These are phyloP conservation scores for Fusarium caatingaense DNA, from an alignment of 2,329 filamentous ascomycete genomes.

Conservation along the genomic window DNA sequence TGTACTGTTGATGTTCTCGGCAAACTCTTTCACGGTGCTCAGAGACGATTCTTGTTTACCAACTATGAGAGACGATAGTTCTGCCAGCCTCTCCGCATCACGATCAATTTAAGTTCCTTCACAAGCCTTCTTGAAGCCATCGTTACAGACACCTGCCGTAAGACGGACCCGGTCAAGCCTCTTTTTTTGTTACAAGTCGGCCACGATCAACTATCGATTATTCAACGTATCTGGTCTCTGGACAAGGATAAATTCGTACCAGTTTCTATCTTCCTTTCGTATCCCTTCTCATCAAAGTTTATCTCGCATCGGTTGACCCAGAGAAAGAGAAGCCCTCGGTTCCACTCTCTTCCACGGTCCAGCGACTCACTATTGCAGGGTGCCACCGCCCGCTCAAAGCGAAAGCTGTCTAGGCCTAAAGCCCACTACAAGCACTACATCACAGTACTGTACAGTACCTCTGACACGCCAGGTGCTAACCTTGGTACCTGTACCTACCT, in stretches of 20 bases:
- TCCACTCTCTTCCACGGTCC: slow-evolving; percentile 36
- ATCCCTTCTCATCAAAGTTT: slow-evolving; percentile 41
- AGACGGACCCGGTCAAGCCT: slow-evolving; percentile 18
- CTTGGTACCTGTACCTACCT: not conserved
- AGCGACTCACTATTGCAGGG: slow-evolving; percentile 33
- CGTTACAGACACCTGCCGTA: slow-evolving; percentile 18
- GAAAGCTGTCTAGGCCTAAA: slow-evolving; percentile 18
- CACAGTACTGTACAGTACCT: slow-evolving; percentile 16
- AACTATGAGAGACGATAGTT: not conserved
- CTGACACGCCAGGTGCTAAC: slow-evolving; percentile 15
- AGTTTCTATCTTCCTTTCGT: slow-evolving; percentile 17
- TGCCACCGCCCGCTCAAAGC: slow-evolving; percentile 9
- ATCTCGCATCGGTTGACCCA: slow-evolving; percentile 44
- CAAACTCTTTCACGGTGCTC: not conserved
- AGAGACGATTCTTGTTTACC: not conserved
- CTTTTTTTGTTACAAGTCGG: not conserved
- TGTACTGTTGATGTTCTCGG: slow-evolving; percentile 12
- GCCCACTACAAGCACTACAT: slow-evolving; percentile 29
- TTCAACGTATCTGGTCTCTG: slow-evolving; percentile 9
- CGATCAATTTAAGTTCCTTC: slow-evolving; percentile 15
- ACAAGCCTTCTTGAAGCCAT: slow-evolving; percentile 20
- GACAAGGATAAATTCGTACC: slow-evolving; percentile 5
- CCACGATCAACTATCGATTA: slow-evolving; percentile 13
- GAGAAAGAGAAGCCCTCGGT: slow-evolving; percentile 41
- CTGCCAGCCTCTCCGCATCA: slow-evolving; percentile 16